Base-by-base conservation (phyloP, 2,329 filamentous ascomycete genomes). In the Didymella arachidicola region DNA sequence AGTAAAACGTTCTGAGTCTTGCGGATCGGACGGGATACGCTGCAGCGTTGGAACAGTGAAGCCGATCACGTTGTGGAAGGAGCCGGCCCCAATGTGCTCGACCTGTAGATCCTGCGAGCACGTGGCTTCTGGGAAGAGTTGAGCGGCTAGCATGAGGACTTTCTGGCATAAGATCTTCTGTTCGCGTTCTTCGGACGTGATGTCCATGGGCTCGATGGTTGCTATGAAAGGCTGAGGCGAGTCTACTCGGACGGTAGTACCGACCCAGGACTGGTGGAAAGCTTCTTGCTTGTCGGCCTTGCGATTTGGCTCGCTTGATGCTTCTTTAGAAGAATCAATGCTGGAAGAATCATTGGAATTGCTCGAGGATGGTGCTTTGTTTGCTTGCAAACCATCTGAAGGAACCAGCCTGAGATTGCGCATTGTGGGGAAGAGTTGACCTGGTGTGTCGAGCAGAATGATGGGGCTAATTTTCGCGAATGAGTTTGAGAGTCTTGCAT, bases 41-140 rank as follows among this genome's bases (percentile, higher is more conserved):
- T 32, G n/a, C 12, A 32, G 34, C 4, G 32, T 27, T 14, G 46
- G 46, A 8, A 26, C 32, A 5, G 30, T 48, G 22, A 48, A 39
- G 46, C 46, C 32, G 7, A 48, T 18, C 5, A 48, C 46, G 8
- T 38, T 7, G 46, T 48, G 46, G 19, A 38, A 48, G 11, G 46
- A 34, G 11, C 32, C 32, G 6, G 30, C 19, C 8, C 46, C 46
- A n/a, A 48, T 22, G n/a, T n/a, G 7, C 32, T 48, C 46, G 16
- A 48, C 46, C 14, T 38, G 30, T 12, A 48, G 11, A 27, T 39
- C 46, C 4, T 16, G 22, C 3, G 46, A 48, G 25, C 30, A 27
- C 12, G 12, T 10, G 22, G 32, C 32, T 7, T 27, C 32, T 3
- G 32, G 22, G 32, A 48, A 38, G 29, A 48, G 30, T 11, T 25